Conservation (phyloP, 2,329 filamentous ascomycete species). For the Cladosporium austrohemisphaericum region DNA sequence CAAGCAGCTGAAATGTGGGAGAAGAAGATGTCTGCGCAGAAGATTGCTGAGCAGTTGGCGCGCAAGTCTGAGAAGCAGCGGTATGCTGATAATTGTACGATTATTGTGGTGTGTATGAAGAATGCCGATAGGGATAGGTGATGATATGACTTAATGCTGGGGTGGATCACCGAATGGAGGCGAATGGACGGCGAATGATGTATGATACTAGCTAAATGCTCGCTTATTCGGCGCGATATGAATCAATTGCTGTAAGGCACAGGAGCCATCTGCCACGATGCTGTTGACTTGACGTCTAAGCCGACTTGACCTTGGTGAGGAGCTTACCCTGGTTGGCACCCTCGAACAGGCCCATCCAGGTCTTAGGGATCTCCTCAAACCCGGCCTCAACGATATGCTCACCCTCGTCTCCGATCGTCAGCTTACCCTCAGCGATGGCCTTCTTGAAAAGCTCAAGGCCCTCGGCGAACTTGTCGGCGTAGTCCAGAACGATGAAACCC, state of each 20-base stretch:
- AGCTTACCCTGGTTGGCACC: conserved; percentile 49
- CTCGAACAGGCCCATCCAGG: conserved; percentile 47
- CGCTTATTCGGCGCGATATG: too few relatives aligned
- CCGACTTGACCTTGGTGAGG: conserved; percentile 31
- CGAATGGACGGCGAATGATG: too few relatives aligned
- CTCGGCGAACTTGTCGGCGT: conserved; percentile 23
- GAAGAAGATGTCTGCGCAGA: conserved; percentile 7
- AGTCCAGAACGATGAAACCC: conserved; percentile 36
- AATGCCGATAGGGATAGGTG: background rate
- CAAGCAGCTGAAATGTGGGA: conserved; percentile 12
- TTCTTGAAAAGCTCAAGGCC: conserved; percentile 27
- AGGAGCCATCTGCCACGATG: too few relatives aligned
- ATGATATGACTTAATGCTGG: background rate
- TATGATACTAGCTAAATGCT: too few relatives aligned
- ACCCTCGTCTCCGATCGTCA: conserved; percentile 41
- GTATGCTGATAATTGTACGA: conserved; percentile 10
- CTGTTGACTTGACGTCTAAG: background rate
- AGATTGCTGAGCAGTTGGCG: conserved; percentile 11
- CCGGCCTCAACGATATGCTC: conserved; percentile 46
- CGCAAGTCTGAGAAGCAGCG: conserved; percentile 6
- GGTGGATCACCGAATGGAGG: too few relatives aligned
- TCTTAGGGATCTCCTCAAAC: conserved; percentile 49
- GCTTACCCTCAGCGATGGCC: conserved; percentile 43
- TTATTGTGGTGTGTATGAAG: conserved; percentile 8
- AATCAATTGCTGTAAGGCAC: too few relatives aligned